These are phyloP conservation scores for Prunella vulgaris DNA, from an alignment of 257 asterid genomes.

Conservation along the genomic window DNA sequence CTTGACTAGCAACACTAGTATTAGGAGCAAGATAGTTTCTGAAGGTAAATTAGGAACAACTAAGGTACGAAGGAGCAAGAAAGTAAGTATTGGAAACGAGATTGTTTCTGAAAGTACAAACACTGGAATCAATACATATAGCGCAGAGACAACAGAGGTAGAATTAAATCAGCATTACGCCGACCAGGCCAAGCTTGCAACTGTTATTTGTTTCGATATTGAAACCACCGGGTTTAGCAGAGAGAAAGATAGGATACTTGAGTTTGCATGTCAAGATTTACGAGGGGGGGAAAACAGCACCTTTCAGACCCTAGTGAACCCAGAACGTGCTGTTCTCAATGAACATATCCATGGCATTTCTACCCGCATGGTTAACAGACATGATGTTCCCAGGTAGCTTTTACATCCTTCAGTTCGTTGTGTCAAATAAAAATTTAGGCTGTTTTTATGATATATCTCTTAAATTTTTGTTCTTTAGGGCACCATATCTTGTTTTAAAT, in stretches of 20 bases:
- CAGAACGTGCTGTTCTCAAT: conserved; percentile 56
- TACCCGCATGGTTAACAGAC: conserved; percentile 57
- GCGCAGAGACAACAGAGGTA: conserved; percentile 28
- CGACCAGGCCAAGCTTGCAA: conserved; percentile 57
- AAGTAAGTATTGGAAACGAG: conserved; percentile 28
- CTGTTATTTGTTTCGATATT: conserved; percentile 63
- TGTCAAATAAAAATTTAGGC: background rate
- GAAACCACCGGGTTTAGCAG: conserved; percentile 85
- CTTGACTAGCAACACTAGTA: conserved; percentile 27
- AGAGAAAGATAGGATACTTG: conserved; percentile 56
- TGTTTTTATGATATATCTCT: background rate
- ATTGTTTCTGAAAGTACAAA: conserved; percentile 27
- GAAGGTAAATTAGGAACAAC: conserved; percentile 28
- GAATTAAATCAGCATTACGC: conserved; percentile 40
- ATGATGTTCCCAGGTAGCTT: conserved; percentile 68
- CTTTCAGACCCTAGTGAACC: conserved; percentile 83
- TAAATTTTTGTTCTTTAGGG: background rate
- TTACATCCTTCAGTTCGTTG: background rate
- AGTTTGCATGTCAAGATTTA: conserved; percentile 87
- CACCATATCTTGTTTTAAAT: background rate
- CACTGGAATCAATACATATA: conserved; percentile 22
- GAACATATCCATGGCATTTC: conserved; percentile 61
- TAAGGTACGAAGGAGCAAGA: conserved; percentile 31
- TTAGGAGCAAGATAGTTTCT: conserved; percentile 28
- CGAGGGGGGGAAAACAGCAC: conserved; percentile 85